These are phyloP conservation scores for Scedosporium dehoogii DNA, from an alignment of 2,329 filamentous ascomycete genomes.

Conservation along the genomic window DNA sequence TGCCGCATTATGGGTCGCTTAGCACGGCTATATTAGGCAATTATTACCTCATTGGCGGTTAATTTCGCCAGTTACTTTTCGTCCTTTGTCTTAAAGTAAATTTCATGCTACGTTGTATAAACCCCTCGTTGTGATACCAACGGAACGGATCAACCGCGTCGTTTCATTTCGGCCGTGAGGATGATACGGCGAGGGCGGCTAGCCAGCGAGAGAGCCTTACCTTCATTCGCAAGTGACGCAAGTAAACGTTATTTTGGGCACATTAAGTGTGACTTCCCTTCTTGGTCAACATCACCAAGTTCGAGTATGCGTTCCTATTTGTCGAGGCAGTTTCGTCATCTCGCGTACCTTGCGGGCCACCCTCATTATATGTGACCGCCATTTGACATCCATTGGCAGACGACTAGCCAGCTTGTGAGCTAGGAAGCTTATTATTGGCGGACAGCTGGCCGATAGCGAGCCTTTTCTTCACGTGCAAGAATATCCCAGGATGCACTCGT, in stretches of 20 bases:
- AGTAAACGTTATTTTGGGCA: too few species aligned
- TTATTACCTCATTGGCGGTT: not conserved
- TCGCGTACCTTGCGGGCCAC: too few species aligned
- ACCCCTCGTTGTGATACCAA: not conserved
- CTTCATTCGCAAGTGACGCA: too few species aligned
- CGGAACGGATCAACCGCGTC: not conserved
- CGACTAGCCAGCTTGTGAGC: too few species aligned
- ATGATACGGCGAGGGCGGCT: not conserved
- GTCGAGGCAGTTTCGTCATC: too few species aligned
- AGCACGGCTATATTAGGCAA: not conserved
- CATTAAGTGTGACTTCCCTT: too few species aligned
- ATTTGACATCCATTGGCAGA: too few species aligned
- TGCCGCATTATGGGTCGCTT: not conserved
- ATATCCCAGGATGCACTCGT: not conserved
- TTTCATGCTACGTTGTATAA: not conserved
- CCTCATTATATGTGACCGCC: too few species aligned
- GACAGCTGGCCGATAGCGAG: not conserved
- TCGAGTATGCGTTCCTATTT: too few species aligned
- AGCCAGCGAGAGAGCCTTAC: not conserved
- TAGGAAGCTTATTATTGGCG: too few species aligned
- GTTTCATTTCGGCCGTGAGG: not conserved
- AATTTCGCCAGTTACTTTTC: not conserved
- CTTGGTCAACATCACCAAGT: too few species aligned
- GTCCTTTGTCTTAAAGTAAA: not conserved
- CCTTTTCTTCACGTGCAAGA: not conserved